Percentiles rank a stretch among this genome's conserved stretches.
phyloP scores from a whole-genome alignment of 108 stramenopile species.

The Chaetoceros tenuissimus region DNA sequence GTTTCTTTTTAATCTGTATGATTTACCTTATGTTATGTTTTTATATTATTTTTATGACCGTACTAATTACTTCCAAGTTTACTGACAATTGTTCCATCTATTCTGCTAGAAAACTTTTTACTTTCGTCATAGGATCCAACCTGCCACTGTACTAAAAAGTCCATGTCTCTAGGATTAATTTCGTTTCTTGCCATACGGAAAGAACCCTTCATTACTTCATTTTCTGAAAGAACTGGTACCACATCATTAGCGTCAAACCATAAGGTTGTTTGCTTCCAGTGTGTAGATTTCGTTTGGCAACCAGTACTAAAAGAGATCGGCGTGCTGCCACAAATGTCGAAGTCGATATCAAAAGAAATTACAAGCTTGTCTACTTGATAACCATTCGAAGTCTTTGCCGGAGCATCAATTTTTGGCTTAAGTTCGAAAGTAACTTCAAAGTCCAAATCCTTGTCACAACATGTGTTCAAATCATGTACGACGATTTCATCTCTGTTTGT shows the following conservation, averaged over 20 bases:
- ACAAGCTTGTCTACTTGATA: constrained; percentile 55
- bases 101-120: no score
- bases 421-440: constrained; percentile 38
- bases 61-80: no score
- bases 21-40: no score
- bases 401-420: constrained; percentile 1
- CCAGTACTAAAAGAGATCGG: constrained; percentile 66
- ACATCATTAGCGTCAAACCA: constrained; percentile 47
- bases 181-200: constrained; percentile 38
- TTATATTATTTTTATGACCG: no score
- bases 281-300: constrained; percentile 65
- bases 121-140: constrained; percentile 7
- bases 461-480: constrained; percentile 52
- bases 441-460: constrained; percentile 55
- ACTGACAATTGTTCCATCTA: no score
- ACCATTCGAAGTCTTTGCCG: neutral
- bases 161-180: constrained; percentile 34
- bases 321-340: constrained; percentile 42
- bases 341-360: constrained; percentile 74
- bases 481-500: constrained; percentile 42
- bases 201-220: constrained; percentile 21
- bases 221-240: constrained; percentile 20
- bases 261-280: constrained; percentile 87
- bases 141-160: constrained; percentile 38
- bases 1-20: no score